Base-by-base conservation (phyloP, 1,284 basidiomycete species). In the Erythrobasidium hasegawianum region DNA sequence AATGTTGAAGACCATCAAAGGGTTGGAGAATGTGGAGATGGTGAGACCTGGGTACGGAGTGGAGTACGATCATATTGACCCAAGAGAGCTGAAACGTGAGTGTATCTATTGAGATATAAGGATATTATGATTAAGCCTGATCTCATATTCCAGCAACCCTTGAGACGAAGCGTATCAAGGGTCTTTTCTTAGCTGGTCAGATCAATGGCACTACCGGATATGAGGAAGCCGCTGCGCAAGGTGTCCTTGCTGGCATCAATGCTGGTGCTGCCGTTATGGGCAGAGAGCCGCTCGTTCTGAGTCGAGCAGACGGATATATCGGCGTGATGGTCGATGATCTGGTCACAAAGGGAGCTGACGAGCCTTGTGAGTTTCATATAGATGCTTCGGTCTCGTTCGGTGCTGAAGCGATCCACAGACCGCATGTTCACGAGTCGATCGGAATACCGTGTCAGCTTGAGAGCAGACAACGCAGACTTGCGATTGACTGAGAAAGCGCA, bases 121-220 rank as follows among this genome's bases (percentile, higher is more conserved):
- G 27, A 41, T n/a, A 67, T 54, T 18, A 61, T 58, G 41, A 13
- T 38, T 11, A 11, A 13, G 0, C 22, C 2, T 40, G 29, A n/a
- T n/a, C n/a, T n/a, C n/a, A n/a, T n/a, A n/a, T n/a, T 55, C 22
- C 68, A 90, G 87, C 84, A 13, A 90, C 88, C 0, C 80, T 94
- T 61, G 88, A 94, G 76, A 92, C 90, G 0, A 90, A 90, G 74
- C 82, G 86, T 16, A 88, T 94, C 40, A 60, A 87, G 83, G 90
- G 90, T 2, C 81, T 93, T 1, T 92, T 87, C 77, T 83, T 93
- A 27, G 89, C 90, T 1, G 90, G 89, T 5, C 89, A 93, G 77
- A 92, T 93, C 73, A 92, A 92, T 73, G 89, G 88, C 14, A 94
- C 90, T 0, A 94, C 90, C 1, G 90, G 90, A 0, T 94, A 94